These are phyloP conservation scores for Bolboschoenus planiculmis DNA, from an alignment of 176 grass and related monocot species.

Conservation along the genomic window DNA sequence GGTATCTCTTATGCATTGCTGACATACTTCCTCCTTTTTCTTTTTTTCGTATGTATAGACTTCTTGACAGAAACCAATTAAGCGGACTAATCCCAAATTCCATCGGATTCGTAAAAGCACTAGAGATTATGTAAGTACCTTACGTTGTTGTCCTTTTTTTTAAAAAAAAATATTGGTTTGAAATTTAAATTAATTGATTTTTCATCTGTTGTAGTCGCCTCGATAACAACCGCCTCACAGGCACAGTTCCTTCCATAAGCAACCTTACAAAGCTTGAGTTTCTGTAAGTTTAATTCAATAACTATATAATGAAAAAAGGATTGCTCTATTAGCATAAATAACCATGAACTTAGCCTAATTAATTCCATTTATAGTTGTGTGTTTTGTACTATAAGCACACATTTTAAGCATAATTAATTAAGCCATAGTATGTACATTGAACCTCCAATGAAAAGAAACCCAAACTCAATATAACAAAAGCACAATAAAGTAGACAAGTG, in stretches of 20 bases:
- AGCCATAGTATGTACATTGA: not conserved
- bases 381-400: not conserved
- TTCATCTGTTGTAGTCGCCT: slow-evolving; percentile 43
- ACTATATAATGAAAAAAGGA: not conserved
- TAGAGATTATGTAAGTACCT: slow-evolving; percentile 69
- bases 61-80: slow-evolving; percentile 61
- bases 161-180: not conserved
- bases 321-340: not conserved
- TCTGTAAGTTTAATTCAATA: slow-evolving; percentile 41
- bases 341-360: too few relatives aligned
- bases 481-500: not conserved
- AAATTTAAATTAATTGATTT: slow-evolving; percentile 13
- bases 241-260: slow-evolving; percentile 34
- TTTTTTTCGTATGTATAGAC: slow-evolving; percentile 26
- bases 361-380: too few relatives aligned
- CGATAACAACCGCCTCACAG: slow-evolving; percentile 37
- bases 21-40: not conserved
- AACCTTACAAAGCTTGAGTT: slow-evolving; percentile 40
- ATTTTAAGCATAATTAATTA: not conserved
- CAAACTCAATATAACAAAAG: not conserved
- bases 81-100: slow-evolving; percentile 46
- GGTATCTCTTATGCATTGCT: not conserved
- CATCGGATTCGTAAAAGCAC: slow-evolving; percentile 34
- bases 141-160: not conserved
- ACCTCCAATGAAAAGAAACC: not conserved